Conservation (phyloP, 441 rosid species). For the Pelargonium citronellum region DNA sequence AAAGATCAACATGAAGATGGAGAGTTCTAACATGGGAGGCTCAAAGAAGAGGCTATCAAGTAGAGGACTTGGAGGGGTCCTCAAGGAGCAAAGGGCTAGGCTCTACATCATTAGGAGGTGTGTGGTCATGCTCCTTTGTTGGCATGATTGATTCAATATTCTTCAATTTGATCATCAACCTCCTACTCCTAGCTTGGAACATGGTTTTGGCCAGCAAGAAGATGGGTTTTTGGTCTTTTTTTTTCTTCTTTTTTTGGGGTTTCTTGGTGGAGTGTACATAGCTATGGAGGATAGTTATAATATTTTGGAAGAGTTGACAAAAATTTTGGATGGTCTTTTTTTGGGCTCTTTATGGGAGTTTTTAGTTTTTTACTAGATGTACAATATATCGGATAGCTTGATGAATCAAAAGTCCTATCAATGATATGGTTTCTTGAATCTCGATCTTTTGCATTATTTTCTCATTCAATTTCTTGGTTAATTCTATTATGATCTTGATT, state of each 20-base stretch:
- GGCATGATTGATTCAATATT: constrained; percentile 19
- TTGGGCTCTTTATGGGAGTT: no score
- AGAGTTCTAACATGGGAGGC: constrained; percentile 10
- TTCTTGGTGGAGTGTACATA: constrained; percentile 8
- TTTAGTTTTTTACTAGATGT: no score
- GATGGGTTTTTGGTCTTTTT: background rate
- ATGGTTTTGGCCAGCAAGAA: background rate
- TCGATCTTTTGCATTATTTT: no score
- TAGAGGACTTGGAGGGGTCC: constrained; percentile 21
- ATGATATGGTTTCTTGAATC: no score
- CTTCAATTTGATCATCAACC: background rate
- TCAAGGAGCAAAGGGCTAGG: constrained; percentile 24
- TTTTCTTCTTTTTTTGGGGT: background rate
- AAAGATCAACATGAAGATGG: background rate
- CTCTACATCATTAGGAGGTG: constrained; percentile 25
- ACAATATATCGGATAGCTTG: no score
- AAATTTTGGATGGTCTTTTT: no score
- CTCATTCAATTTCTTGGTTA: no score
- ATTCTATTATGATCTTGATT: no score
- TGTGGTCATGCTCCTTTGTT: constrained; percentile 26
- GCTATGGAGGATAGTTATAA: background rate
- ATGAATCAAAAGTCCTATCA: no score
- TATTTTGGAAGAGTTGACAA: no score
- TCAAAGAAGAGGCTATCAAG: constrained; percentile 22
- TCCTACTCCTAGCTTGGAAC: background rate